Evolutionary conservation across 345 rosid genomes (phyloP), one percentile per base, ranked within the genome.

Genomic region (Balakata baccata): DNA sequence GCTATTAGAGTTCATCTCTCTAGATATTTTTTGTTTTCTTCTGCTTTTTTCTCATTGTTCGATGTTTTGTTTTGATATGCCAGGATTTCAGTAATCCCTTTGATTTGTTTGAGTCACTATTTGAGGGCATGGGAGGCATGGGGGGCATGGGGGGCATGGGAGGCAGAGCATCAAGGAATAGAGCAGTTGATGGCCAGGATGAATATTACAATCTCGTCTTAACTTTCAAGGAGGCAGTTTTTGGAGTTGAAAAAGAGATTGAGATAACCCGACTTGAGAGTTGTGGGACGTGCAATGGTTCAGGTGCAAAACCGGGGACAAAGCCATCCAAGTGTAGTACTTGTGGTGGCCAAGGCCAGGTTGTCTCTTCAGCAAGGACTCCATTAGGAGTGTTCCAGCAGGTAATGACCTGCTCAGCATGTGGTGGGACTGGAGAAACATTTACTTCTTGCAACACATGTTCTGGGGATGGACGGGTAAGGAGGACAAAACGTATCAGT

Each of bases 271-370:
- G 98, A 9, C 89, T 95, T 4, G 99, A 95, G 85, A 86, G 62
- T 76, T 96, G 99, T 57, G 90, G 86, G 59, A 91, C 93, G 56
- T 96, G 98, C 76, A 79, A 85, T 74, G 99, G 99, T 50, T 91
- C 98, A 3, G 97, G 99, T 6, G 97, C 96, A 17, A 96, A 90
- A 79, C 86, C 92, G 0, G 98, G 98, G 74, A 92, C 97, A 60
- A 84, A 80, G 70, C 88, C 99, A 50, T 83, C 92, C 20, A 96
- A 77, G 68, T 93, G 99, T 72, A 89, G 82, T 63, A 89, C 97
- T 1, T 93, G 99, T 20, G 94, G 98, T 12, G 99, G 99, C 11
- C 99, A 93, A 84, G 99, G 99, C 51, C 99, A 93, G 75, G 98
- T 96, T 46, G 84, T 96, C 70, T 84, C 96, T 29, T 90, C 98